phyloP scores from a whole-genome alignment of 1,139 yeast genomes.

The Blastobotrys buckinghamii region DNA sequence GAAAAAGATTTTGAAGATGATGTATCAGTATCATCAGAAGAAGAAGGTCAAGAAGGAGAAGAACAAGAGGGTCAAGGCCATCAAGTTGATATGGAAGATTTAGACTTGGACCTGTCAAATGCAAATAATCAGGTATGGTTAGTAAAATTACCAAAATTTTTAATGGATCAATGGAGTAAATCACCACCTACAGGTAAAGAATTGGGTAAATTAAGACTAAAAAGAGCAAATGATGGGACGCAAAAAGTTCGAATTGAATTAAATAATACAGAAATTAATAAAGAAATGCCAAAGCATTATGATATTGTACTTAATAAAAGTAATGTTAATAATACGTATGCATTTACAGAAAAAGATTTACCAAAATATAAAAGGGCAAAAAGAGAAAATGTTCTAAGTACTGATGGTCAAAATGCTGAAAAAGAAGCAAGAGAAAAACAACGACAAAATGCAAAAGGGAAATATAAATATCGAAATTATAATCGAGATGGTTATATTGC shows the following conservation, averaged over 20 bases:
- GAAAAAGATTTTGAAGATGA: constrained; percentile 31
- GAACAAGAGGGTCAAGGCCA: constrained; percentile 26
- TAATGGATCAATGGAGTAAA: constrained; percentile 77
- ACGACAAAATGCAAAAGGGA: constrained; percentile 11
- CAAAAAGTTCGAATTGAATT: constrained; percentile 35
- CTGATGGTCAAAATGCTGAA: constrained; percentile 38
- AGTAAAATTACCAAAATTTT: constrained; percentile 80
- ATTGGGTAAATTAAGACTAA: constrained; percentile 73
- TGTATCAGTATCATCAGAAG: constrained; percentile 32
- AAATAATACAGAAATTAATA: constrained; percentile 37
- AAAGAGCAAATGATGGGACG: constrained; percentile 21
- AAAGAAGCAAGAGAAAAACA: constrained; percentile 68
- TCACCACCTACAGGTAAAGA: constrained; percentile 58
- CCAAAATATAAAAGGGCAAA: constrained; percentile 46
- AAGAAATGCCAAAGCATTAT: constrained; percentile 73
- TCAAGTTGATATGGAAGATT: constrained; percentile 37
- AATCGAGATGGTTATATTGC: constrained; percentile 21
- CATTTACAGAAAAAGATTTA: constrained; percentile 85
- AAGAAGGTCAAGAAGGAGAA: constrained; percentile 17
- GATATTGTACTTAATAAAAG: constrained; percentile 73
- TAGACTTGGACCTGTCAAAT: constrained; percentile 37
- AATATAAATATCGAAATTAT: constrained; percentile 1
- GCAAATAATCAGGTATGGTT: constrained; percentile 68
- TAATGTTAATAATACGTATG: constrained; percentile 71
- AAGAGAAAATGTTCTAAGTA: constrained; percentile 6